Conservation (phyloP, 2,329 filamentous ascomycete genomes). For the Penicillium sp. region DNA sequence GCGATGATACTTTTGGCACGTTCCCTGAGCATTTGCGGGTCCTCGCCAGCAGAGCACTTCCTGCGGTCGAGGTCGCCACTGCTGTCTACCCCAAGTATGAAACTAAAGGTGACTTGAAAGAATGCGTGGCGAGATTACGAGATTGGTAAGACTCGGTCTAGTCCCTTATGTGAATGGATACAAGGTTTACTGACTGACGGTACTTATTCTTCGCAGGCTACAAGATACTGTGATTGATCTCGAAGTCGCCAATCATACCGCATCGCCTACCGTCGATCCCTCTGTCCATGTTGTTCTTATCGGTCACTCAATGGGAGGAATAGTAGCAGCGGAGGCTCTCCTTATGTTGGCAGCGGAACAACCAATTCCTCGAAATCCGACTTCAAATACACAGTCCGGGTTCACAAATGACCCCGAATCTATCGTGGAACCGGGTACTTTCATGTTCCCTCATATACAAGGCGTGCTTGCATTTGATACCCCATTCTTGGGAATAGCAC, state of each 20-base stretch:
- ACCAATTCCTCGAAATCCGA: slow-evolving; percentile 42
- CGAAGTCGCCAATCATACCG: slow-evolving; percentile 77
- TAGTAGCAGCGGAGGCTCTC: slow-evolving; percentile 86
- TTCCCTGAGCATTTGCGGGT: slow-evolving; percentile 48
- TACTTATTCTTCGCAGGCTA: slow-evolving; percentile 57
- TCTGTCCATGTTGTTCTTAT: slow-evolving; percentile 78
- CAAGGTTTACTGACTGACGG: neutral
- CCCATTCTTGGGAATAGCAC: slow-evolving; percentile 65
- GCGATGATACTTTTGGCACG: slow-evolving; percentile 49
- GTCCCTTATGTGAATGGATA: neutral
- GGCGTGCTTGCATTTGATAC: slow-evolving; percentile 93
- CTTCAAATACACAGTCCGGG: slow-evolving; percentile 25
- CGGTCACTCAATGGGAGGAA: slow-evolving; percentile 90
- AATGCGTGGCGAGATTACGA: slow-evolving; percentile 47
- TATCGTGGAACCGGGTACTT: slow-evolving; percentile 38
- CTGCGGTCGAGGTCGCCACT: slow-evolving; percentile 43
- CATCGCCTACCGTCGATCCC: slow-evolving; percentile 81
- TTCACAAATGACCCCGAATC: slow-evolving; percentile 16
- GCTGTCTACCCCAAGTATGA: slow-evolving; percentile 52
- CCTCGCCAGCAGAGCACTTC: slow-evolving; percentile 45
- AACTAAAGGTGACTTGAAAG: slow-evolving; percentile 49
- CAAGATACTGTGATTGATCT: slow-evolving; percentile 91
- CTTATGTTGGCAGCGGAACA: slow-evolving; percentile 71
- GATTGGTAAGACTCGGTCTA: slow-evolving; percentile 44
- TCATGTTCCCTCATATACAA: slow-evolving; percentile 93